Conservation (phyloP, 2,329 filamentous ascomycete species). For the Aspergillus thermomutatus region DNA sequence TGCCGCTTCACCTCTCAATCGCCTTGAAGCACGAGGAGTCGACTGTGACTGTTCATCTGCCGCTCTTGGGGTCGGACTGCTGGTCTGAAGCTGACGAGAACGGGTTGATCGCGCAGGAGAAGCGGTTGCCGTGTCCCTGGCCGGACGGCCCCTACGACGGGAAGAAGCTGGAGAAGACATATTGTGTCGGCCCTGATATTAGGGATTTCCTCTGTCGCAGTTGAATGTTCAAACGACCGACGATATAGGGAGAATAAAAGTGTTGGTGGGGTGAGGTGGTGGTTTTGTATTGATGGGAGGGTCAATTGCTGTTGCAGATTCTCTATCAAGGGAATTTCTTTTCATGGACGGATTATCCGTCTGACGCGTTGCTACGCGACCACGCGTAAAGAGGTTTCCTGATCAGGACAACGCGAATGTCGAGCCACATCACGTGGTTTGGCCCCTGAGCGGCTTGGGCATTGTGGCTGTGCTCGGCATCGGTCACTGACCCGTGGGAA, state of each 20-base stretch:
- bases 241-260: conserved; percentile 1
- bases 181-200: conserved; percentile 11
- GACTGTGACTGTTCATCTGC: conserved; percentile 25
- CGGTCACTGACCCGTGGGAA: neutral
- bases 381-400: conserved; percentile 34
- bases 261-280: conserved; percentile 11
- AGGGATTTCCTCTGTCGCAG: conserved; percentile 1
- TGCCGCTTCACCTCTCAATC: conserved; percentile 37
- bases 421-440: conserved; percentile 11
- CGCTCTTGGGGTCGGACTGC: conserved; percentile 29
- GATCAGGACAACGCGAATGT: conserved; percentile 18
- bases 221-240: conserved; percentile 5
- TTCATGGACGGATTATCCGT: conserved; percentile 7
- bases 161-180: conserved; percentile 45
- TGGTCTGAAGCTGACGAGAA: conserved; percentile 29
- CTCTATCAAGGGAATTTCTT: conserved; percentile 5
- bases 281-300: conserved; percentile 20
- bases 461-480: neutral
- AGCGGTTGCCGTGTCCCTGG: conserved; percentile 38
- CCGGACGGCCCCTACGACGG: conserved; percentile 40
- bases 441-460: neutral
- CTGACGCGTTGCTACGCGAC: conserved; percentile 27
- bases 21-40: conserved; percentile 47
- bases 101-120: conserved; percentile 35
- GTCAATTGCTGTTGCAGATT: conserved; percentile 17